Percentiles rank a stretch among this genome's conserved stretches.
Conservation (phyloP, 202 grass and related monocot genomes). For the Setaria italica region DNA sequence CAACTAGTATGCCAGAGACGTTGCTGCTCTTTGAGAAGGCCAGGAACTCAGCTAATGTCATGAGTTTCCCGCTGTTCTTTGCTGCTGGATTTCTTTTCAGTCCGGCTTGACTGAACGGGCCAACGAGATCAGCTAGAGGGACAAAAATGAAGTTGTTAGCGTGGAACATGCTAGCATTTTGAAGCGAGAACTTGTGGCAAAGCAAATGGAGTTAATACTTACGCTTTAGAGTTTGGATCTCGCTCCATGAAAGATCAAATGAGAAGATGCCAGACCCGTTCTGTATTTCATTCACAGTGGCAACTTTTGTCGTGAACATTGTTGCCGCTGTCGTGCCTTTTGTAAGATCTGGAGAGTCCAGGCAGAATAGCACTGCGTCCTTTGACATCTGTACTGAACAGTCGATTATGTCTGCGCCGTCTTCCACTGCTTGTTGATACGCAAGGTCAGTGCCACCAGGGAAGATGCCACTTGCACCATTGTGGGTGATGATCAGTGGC, state of each 20-base stretch:
- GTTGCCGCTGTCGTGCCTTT: constrained; percentile 60
- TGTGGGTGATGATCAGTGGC: constrained; percentile 75
- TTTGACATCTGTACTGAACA: constrained; percentile 87
- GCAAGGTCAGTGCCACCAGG: constrained; percentile 77
- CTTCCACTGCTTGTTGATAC: constrained; percentile 77
- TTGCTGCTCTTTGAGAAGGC: constrained; percentile 68
- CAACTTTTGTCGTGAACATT: constrained; percentile 57
- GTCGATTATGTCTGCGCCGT: constrained; percentile 82
- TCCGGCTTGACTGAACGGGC: constrained; percentile 53
- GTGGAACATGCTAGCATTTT: background rate
- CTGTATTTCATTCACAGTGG: constrained; percentile 70
- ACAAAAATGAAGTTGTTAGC: background rate
- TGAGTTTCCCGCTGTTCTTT: constrained; percentile 76
- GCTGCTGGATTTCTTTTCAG: constrained; percentile 80
- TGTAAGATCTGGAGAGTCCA: constrained; percentile 69
- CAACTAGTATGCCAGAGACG: constrained; percentile 74
- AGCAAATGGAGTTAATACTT: constrained; percentile 25
- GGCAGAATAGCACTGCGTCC: constrained; percentile 73
- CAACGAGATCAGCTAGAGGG: constrained; percentile 29
- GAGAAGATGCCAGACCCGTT: constrained; percentile 78
- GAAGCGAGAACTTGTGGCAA: background rate
- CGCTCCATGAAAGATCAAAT: constrained; percentile 81
- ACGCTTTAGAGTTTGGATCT: constrained; percentile 86
- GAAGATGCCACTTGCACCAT: constrained; percentile 82
- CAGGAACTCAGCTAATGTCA: constrained; percentile 68